phyloP scores from a whole-genome alignment of 2,329 filamentous ascomycete genomes.

The Ophiostoma piceae region DNA sequence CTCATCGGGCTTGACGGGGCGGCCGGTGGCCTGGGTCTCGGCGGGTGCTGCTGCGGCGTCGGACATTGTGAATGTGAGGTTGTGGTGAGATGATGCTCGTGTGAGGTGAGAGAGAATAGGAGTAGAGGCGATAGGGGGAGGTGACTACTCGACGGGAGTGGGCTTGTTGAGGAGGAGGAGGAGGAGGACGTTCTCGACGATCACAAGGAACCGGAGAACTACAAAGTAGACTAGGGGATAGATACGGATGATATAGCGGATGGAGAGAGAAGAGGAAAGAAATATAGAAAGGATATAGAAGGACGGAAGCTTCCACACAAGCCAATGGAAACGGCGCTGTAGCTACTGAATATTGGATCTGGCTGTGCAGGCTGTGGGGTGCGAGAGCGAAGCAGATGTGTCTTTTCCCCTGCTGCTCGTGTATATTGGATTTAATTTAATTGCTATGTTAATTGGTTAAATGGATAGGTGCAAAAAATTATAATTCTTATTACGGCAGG shows the following conservation, averaged over 20 bases:
- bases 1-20: constrained; percentile 84
- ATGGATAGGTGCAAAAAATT: constrained; percentile 6
- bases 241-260: neutral
- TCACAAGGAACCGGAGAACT: constrained; percentile 9
- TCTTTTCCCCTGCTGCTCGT: neutral
- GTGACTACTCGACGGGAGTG: neutral
- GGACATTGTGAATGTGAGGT: constrained; percentile 40
- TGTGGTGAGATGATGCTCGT: neutral
- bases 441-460: neutral
- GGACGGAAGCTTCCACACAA: neutral
- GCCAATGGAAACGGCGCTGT: constrained; percentile 9
- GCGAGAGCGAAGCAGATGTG: constrained; percentile 9
- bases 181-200: constrained; percentile 4
- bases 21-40: constrained; percentile 47
- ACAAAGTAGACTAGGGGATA: neutral
- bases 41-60: constrained; percentile 35
- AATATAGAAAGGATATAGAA: constrained; percentile 3
- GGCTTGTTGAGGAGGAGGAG: constrained; percentile 2
- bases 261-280: neutral
- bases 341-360: neutral
- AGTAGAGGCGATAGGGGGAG: constrained; percentile 2
- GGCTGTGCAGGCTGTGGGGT: neutral
- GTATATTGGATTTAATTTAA: neutral
- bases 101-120: constrained; percentile 8
- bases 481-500: neutral